These are phyloP conservation scores for Chrysanthemum lavandulifolium DNA, from an alignment of 129 eudicot genomes.

Conservation along the genomic window DNA sequence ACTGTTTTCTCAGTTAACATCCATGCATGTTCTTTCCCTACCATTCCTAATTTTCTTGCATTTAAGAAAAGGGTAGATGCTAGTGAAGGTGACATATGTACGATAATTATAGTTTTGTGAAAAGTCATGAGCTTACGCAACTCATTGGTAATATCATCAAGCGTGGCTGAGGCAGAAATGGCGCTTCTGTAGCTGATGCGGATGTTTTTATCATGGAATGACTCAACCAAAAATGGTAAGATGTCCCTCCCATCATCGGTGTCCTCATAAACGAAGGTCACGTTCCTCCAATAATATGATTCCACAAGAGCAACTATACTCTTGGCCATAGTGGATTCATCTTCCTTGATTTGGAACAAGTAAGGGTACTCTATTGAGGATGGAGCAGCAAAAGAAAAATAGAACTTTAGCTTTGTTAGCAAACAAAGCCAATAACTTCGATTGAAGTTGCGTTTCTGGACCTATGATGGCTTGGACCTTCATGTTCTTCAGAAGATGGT, in stretches of 20 bases:
- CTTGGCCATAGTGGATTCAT: slow-evolving; percentile 17
- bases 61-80: slow-evolving; percentile 33
- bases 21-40: slow-evolving; percentile 50
- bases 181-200: slow-evolving; percentile 26
- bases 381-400: slow-evolving; percentile 13
- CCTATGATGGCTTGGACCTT: slow-evolving; percentile 31
- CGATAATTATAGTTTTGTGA: slow-evolving; percentile 33
- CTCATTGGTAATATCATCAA: slow-evolving; percentile 37
- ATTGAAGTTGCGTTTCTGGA: slow-evolving; percentile 18
- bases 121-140: slow-evolving; percentile 34
- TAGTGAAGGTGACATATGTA: slow-evolving; percentile 32
- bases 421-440: slow-evolving; percentile 9
- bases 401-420: slow-evolving; percentile 26
- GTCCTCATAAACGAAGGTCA: slow-evolving; percentile 26
- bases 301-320: slow-evolving; percentile 23
- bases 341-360: slow-evolving; percentile 25
- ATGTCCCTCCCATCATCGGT: slow-evolving; percentile 25
- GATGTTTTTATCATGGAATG: slow-evolving; percentile 18
- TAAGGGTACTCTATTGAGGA: slow-evolving; percentile 24
- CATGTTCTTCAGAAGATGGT: slow-evolving; percentile 27
- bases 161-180: slow-evolving; percentile 27
- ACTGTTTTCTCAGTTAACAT: slow-evolving; percentile 35
- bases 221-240: slow-evolving; percentile 3
- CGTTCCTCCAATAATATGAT: slow-evolving; percentile 28
- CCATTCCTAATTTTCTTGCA: slow-evolving; percentile 43